A percentile compares a stretch with the other conserved stretches of the same genome.
Conservation (phyloP, 2,329 filamentous ascomycete species). For the Fusarium concolor region DNA sequence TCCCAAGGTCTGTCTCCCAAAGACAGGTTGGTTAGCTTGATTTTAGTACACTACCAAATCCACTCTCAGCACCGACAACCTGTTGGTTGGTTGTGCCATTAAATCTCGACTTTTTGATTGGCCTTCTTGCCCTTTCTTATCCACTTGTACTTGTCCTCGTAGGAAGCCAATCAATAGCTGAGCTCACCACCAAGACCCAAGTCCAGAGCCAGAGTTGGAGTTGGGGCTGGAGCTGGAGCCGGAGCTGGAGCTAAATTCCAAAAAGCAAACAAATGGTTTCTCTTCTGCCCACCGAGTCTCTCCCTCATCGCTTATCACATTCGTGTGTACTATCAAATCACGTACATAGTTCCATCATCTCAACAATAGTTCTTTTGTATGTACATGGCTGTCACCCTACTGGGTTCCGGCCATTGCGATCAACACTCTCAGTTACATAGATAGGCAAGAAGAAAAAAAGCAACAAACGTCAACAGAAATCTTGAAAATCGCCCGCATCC, state of each 20-base stretch:
- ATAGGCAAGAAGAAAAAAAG: constrained; percentile 7
- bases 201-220: neutral
- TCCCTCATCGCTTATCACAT: neutral
- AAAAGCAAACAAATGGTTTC: no score
- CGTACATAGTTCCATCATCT: neutral
- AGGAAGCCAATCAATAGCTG: constrained; percentile 11
- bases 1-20: neutral
- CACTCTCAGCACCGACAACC: neutral
- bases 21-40: neutral
- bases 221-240: no score
- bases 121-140: neutral
- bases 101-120: constrained; percentile 22
- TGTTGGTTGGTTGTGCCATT: constrained; percentile 13
- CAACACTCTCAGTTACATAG: constrained; percentile 21
- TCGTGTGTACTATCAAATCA: neutral
- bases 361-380: neutral
- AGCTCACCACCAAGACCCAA: neutral
- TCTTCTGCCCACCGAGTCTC: neutral
- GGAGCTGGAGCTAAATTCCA: no score
- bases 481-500: constrained; percentile 25
- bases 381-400: constrained; percentile 6
- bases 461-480: constrained; percentile 12
- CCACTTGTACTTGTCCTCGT: neutral
- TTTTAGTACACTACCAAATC: constrained; percentile 1
- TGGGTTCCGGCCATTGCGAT: constrained; percentile 24